These are phyloP conservation scores for Aureobasidium subglaciale DNA, from an alignment of 2,329 filamentous ascomycete genomes.

Conservation along the genomic window DNA sequence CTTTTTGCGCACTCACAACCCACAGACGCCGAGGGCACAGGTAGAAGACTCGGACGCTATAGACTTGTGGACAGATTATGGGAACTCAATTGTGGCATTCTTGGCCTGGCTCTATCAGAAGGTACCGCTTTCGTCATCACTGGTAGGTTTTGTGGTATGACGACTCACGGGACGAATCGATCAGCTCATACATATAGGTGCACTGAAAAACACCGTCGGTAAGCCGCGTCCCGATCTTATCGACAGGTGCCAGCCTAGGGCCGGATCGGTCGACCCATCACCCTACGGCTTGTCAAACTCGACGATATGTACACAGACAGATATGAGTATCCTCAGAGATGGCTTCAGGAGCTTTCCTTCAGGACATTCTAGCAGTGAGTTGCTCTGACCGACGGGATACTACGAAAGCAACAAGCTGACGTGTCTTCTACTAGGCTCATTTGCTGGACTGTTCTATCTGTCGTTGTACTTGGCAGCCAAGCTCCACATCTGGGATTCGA, in stretches of 20 bases:
- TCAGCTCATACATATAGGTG: conserved; percentile 25
- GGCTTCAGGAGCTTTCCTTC: conserved; percentile 54
- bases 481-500: conserved; percentile 52
- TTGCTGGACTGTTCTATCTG: conserved; percentile 53
- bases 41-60: conserved; percentile 40
- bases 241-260: conserved; percentile 42
- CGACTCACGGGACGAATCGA: background rate
- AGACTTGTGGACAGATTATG: conserved; percentile 51
- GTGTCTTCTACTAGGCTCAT: conserved; percentile 39
- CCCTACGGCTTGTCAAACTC: conserved; percentile 39
- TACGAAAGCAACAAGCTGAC: background rate
- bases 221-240: conserved; percentile 56
- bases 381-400: background rate
- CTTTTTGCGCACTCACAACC: conserved; percentile 46
- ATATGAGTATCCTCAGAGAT: conserved; percentile 48
- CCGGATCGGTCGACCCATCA: conserved; percentile 30
- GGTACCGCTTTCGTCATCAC: conserved; percentile 52
- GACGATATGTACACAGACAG: conserved; percentile 45
- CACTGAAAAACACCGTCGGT: conserved; percentile 52
- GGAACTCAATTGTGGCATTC: conserved; percentile 54
- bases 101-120: conserved; percentile 50
- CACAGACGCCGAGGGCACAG: conserved; percentile 22
- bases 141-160: conserved; percentile 21
- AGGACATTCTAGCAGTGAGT: conserved; percentile 48
- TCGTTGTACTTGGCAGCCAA: conserved; percentile 54